Conservation (phyloP, 202 grass and related monocot genomes). For the Schoenoplectus tabernaemontani region DNA sequence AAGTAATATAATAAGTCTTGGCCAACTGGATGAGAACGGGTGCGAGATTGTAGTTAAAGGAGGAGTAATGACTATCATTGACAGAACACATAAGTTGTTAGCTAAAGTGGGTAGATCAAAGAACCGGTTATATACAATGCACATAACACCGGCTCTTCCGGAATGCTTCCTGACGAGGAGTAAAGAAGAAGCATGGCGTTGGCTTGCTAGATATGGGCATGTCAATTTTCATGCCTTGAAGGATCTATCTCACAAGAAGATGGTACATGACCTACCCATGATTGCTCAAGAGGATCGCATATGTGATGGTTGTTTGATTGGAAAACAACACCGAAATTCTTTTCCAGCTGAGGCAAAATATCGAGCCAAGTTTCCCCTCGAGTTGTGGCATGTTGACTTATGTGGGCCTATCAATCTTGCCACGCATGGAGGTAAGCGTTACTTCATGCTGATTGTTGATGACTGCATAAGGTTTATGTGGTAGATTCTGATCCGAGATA, state of each 20-base stretch:
- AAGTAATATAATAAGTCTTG: not conserved
- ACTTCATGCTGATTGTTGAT: no score
- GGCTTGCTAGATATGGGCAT: conserved; percentile 15
- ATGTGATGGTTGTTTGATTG: conserved; percentile 17
- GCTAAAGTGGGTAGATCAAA: not conserved
- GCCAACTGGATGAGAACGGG: not conserved
- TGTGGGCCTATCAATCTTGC: no score
- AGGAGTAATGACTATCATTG: not conserved
- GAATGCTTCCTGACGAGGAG: not conserved
- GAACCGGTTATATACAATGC: not conserved
- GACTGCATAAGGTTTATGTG: not conserved
- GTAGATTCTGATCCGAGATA: no score
- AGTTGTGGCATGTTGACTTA: no score
- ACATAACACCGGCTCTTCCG: not conserved
- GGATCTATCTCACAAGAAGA: not conserved
- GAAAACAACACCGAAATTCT: not conserved
- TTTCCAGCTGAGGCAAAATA: not conserved
- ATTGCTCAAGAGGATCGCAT: not conserved
- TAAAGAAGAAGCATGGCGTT: not conserved
- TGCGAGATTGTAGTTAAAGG: not conserved
- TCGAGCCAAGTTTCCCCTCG: not conserved
- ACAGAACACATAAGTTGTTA: not conserved
- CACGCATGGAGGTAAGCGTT: no score
- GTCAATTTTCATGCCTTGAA: conserved; percentile 8
- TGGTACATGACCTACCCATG: not conserved